Base-by-base conservation (phyloP, 1,284 basidiomycete species). In the Afroboletus lepidellus region DNA sequence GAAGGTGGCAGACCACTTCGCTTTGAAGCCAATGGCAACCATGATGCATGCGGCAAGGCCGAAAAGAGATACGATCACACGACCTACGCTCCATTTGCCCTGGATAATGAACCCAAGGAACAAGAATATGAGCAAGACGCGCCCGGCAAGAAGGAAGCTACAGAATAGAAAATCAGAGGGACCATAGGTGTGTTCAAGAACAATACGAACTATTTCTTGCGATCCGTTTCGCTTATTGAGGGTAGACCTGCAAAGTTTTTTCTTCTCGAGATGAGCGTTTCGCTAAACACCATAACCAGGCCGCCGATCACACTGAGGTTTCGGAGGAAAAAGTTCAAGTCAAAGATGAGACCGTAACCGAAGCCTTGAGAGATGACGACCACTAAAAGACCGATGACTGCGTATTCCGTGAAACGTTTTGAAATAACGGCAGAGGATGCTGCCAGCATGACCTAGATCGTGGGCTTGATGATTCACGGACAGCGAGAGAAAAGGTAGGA, bases 11-110 rank as follows among this genome's bases (percentile, higher is more conserved):
- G 92, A 94, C 93, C 94, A 98, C 72, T 98, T 96, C 64, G 97
- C 96, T 77, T 99, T 99, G 85, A 98, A 99, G 45, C 97, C 97
- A 57, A 99, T 83, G 11, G 95, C 97, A 49, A 99, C 95, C 93
- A 98, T 98, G 65, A 85, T 73, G 69, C 96, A 98, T 1, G 96
- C 95, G n/a, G 81, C 88, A 42, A 97, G 79, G 51, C 93, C 93
- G 57, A 96, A 70, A 58, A 97, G 76, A 30, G 93, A 94, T 50
- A 97, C 89, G 54, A 96, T 75, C 9, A 94, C 80, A 56, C 95
- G 90, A 21, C 80, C 81, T 59, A 97, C 75, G 58, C 82, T 88
- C 94, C 95, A 98, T 69, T 83, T 76, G 50, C 95, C 95, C 69
- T 96, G 94, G 67, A 99, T 78, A 62, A 98, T 88, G 77, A 99